Conservation (phyloP, 768 basidiomycete genomes). For the Lactifluus subvellereus region DNA sequence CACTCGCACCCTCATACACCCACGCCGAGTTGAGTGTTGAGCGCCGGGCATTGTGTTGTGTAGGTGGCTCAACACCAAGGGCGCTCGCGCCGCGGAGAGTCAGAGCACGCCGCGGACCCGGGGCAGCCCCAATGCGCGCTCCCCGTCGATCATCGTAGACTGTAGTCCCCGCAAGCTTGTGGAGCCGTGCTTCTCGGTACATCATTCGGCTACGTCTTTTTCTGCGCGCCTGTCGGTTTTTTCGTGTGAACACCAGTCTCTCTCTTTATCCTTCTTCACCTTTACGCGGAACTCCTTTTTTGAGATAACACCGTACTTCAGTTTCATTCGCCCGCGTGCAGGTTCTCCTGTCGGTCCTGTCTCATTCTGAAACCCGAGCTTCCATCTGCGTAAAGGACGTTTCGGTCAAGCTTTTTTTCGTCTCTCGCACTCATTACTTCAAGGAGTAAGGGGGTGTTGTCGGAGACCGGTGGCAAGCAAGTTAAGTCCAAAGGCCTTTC, state of each 20-base stretch:
- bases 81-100: conserved; percentile 22
- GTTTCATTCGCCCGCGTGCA: not conserved
- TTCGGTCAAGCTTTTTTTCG: not conserved
- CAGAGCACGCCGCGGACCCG: conserved; percentile 18
- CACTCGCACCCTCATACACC: not conserved
- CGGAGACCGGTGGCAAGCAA: not conserved
- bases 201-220: conserved; percentile 10
- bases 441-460: not conserved
- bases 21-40: not conserved
- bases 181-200: conserved; percentile 20
- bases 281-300: not conserved
- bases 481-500: not conserved
- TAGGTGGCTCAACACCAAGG: not conserved
- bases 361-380: not conserved
- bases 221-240: not conserved
- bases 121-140: conserved; percentile 14
- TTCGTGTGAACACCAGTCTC: not conserved
- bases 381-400: not conserved
- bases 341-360: not conserved
- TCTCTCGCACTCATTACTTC: not conserved
- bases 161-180: conserved; percentile 9
- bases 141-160: conserved; percentile 17
- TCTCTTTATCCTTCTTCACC: not conserved
- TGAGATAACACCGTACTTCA: not conserved
- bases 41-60: not conserved